A percentile compares a stretch with the other conserved stretches of the same genome.
Conservation (phyloP, 2,329 filamentous ascomycete species). For the Phialophora verrucosa region DNA sequence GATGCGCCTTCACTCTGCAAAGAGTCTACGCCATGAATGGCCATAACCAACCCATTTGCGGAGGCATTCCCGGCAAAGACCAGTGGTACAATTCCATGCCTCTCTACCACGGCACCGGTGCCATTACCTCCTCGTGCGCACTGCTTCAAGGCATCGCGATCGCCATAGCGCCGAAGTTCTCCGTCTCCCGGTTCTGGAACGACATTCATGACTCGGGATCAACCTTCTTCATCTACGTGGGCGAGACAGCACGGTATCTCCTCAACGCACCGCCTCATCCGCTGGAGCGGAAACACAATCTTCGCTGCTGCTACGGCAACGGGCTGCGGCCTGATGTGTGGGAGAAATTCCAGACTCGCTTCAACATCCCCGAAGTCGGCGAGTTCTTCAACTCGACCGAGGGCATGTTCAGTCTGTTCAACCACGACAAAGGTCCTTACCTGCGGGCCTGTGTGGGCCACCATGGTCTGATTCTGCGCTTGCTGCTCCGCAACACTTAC, state of each 20-base stretch:
- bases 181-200: slow-evolving; percentile 40
- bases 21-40: slow-evolving; percentile 51
- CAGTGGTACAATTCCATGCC: slow-evolving; percentile 80
- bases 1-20: slow-evolving; percentile 64
- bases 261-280: slow-evolving; percentile 52
- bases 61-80: slow-evolving; percentile 48
- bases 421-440: slow-evolving; percentile 67
- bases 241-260: slow-evolving; percentile 58
- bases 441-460: slow-evolving; percentile 70
- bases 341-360: slow-evolving; percentile 51
- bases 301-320: slow-evolving; percentile 55
- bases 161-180: slow-evolving; percentile 47
- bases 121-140: slow-evolving; percentile 62
- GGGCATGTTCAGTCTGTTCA: slow-evolving; percentile 68
- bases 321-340: slow-evolving; percentile 57
- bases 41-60: slow-evolving; percentile 31
- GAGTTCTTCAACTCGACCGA: slow-evolving; percentile 84
- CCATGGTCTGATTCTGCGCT: slow-evolving; percentile 68
- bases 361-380: slow-evolving; percentile 58
- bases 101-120: slow-evolving; percentile 76
- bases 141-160: slow-evolving; percentile 54
- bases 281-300: slow-evolving; percentile 53
- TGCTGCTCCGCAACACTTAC: slow-evolving; percentile 59
- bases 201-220: slow-evolving; percentile 47
- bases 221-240: slow-evolving; percentile 64